Evolutionary conservation across 352 stramenopile genomes (phyloP).

Genomic region (Salisapilia sapeloensis): DNA sequence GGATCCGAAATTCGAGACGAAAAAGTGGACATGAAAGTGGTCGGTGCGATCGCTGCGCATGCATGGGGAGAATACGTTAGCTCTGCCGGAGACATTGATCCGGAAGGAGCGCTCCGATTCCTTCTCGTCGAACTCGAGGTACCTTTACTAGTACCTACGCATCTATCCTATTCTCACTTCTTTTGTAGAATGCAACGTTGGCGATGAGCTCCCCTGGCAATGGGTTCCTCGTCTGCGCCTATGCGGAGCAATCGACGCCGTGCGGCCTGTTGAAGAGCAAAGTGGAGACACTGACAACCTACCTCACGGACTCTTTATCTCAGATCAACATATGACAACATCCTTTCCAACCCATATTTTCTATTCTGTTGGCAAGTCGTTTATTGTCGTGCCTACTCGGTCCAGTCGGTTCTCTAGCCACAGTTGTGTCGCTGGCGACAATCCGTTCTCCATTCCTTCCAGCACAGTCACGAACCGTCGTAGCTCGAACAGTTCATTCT

Average conservation of each 20-base stretch:
- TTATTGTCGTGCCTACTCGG: constrained; percentile 26
- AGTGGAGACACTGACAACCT: constrained; percentile 40
- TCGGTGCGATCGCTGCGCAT: constrained; percentile 69
- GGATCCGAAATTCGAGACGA: no score
- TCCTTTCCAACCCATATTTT: not conserved
- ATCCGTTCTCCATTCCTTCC: constrained; percentile 48
- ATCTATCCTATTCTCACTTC: not conserved
- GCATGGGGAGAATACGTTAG: constrained; percentile 74
- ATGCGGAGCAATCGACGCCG: constrained; percentile 32
- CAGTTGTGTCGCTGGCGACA: constrained; percentile 39
- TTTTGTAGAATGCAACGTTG: constrained; percentile 23
- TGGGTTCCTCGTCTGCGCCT: constrained; percentile 60
- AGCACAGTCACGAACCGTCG: constrained; percentile 57
- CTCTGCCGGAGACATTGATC: constrained; percentile 19
- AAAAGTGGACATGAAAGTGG: constrained; percentile 61
- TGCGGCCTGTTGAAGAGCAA: constrained; percentile 60
- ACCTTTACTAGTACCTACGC: not conserved
- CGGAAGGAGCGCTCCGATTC: no score
- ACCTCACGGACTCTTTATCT: constrained; percentile 42
- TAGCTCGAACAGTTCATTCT: constrained; percentile 35
- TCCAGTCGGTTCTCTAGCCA: constrained; percentile 61
- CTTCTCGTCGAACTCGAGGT: constrained; percentile 68
- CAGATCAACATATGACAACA: constrained; percentile 42
- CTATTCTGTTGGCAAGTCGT: constrained; percentile 28
- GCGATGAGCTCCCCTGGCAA: constrained; percentile 48